Conservation (phyloP, 768 basidiomycete species). For the Leccinellum rugosiceps region DNA sequence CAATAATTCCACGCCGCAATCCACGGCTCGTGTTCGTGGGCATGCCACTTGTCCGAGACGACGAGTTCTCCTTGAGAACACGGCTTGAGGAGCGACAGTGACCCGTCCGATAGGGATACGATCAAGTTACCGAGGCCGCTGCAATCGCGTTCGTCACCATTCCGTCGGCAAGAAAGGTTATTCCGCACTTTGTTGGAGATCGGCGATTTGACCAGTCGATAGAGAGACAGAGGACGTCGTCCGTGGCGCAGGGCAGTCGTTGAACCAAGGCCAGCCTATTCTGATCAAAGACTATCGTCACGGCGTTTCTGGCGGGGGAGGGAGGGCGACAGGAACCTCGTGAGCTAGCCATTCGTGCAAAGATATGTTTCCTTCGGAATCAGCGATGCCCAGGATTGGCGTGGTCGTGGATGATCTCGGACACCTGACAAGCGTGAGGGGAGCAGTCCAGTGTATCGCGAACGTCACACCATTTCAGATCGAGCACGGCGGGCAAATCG, state of each 20-base stretch:
- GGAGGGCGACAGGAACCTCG: constrained; percentile 36
- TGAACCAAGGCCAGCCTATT: constrained; percentile 37
- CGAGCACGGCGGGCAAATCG: constrained; percentile 77
- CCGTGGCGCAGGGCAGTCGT: constrained; percentile 45
- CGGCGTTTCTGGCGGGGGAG: neutral
- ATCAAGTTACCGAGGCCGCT: constrained; percentile 60
- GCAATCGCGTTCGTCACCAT: constrained; percentile 1
- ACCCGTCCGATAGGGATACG: constrained; percentile 81
- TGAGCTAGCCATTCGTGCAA: constrained; percentile 54
- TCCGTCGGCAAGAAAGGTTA: constrained; percentile 1
- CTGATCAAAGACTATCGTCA: constrained; percentile 29
- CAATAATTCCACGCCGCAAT: constrained; percentile 89
- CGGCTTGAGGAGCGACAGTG: constrained; percentile 56
- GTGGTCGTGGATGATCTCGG: constrained; percentile 41
- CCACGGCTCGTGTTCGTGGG: constrained; percentile 96
- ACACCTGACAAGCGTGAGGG: constrained; percentile 45
- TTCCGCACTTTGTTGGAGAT: constrained; percentile 42
- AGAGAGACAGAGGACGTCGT: constrained; percentile 77
- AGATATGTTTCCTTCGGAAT: constrained; percentile 79
- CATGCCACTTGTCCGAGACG: constrained; percentile 66
- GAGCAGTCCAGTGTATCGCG: neutral
- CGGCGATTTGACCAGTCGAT: constrained; percentile 89
- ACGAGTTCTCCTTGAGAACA: constrained; percentile 43
- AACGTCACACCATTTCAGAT: constrained; percentile 85
- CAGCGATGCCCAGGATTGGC: constrained; percentile 69